phyloP scores from a whole-genome alignment of 2,329 filamentous ascomycete species.

The Didymosphaeria variabile region DNA sequence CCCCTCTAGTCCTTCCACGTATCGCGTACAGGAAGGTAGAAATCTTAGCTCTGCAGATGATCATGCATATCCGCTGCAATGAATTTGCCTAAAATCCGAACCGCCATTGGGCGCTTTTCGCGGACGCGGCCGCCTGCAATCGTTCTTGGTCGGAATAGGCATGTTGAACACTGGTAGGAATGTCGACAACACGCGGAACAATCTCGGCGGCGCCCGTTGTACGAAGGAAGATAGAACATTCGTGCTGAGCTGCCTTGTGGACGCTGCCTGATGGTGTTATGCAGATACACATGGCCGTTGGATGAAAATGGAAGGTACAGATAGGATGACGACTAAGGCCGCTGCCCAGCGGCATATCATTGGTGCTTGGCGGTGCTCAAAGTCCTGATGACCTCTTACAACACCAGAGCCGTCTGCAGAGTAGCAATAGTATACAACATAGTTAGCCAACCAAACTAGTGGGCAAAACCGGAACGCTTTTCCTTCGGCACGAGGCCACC shows the following conservation, averaged over 20 bases:
- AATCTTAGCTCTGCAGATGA: slow-evolving; percentile 11
- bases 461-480: slow-evolving; percentile 13
- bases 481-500: slow-evolving; percentile 9
- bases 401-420: neutral
- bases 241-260: neutral
- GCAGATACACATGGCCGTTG: neutral
- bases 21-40: slow-evolving; percentile 9
- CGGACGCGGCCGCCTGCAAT: neutral
- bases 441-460: slow-evolving; percentile 2
- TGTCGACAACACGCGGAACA: neutral
- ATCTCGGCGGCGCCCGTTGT: neutral
- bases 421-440: slow-evolving; percentile 15
- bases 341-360: neutral
- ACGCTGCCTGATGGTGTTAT: neutral
- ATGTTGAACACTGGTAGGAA: neutral
- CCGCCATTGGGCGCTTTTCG: neutral
- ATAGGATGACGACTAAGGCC: neutral
- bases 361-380: neutral
- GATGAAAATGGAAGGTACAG: slow-evolving; percentile 1
- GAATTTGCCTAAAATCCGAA: slow-evolving; percentile 12
- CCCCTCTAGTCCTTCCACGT: slow-evolving; percentile 1
- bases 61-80: slow-evolving; percentile 9
- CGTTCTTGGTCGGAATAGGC: neutral
- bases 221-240: neutral
- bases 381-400: slow-evolving; percentile 1